Evolutionary conservation across 352 stramenopile species (phyloP).

Genomic region (Globisporangium megalacanthum): DNA sequence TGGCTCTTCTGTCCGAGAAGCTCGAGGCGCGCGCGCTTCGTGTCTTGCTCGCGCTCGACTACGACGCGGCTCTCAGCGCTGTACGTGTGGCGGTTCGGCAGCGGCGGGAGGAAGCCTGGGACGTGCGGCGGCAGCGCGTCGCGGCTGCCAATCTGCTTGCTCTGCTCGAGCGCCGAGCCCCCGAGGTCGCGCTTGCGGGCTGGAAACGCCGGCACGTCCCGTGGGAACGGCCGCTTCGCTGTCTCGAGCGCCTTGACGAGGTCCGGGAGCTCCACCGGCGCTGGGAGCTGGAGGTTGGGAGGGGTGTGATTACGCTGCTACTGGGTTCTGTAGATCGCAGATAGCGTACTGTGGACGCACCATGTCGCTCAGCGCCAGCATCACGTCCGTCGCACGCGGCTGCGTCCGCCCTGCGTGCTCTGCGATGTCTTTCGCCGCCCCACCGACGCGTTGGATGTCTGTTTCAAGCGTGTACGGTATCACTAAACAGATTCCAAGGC

Average conservation of each 20-base stretch:
- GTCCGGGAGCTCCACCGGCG: conserved; percentile 37
- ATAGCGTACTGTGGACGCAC: conserved; percentile 4
- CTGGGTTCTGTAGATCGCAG: not conserved
- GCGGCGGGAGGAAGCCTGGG: conserved; percentile 40
- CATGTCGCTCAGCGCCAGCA: conserved; percentile 42
- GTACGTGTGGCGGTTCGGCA: conserved; percentile 58
- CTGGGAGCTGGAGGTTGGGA: conserved; percentile 6
- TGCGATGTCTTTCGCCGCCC: conserved; percentile 40
- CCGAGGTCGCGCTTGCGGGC: conserved; percentile 41
- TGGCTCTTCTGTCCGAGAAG: conserved; percentile 53
- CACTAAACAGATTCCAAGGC: too few relatives aligned
- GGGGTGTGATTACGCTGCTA: too few relatives aligned
- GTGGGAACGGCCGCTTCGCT: conserved; percentile 43
- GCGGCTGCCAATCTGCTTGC: conserved; percentile 41
- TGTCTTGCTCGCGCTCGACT: conserved; percentile 48
- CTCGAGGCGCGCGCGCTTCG: conserved; percentile 45
- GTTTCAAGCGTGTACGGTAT: not conserved
- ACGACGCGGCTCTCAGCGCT: conserved; percentile 46
- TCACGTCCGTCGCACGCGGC: conserved; percentile 38
- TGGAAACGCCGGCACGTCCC: conserved; percentile 48
- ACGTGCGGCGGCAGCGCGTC: conserved; percentile 43
- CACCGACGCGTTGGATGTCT: conserved; percentile 55
- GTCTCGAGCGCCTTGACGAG: conserved; percentile 49
- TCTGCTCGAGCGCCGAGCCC: conserved; percentile 44
- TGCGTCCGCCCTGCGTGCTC: conserved; percentile 50